These are phyloP conservation scores for Phytophthora meadii DNA, from an alignment of 352 stramenopile species.

Conservation along the genomic window DNA sequence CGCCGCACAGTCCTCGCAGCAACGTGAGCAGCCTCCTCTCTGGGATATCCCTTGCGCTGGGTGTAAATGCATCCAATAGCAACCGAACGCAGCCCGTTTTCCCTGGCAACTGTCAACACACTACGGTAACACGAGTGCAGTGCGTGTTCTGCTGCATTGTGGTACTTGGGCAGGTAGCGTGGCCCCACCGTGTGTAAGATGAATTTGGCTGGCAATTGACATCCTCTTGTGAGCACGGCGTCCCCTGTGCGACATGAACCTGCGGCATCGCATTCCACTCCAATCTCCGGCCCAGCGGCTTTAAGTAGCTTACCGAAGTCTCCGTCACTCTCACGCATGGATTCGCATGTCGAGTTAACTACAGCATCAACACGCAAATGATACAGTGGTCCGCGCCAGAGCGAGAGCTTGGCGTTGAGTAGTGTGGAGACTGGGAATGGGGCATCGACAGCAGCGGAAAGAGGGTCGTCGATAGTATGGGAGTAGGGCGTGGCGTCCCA, in stretches of 20 bases:
- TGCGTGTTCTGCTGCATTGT: conserved; percentile 80
- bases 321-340: conserved; percentile 67
- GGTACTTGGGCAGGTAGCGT: conserved; percentile 81
- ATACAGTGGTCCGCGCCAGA: conserved; percentile 69
- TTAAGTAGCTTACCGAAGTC: conserved; percentile 70
- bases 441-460: neutral
- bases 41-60: conserved; percentile 76
- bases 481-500: conserved; percentile 18
- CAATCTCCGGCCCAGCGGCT: conserved; percentile 76
- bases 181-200: conserved; percentile 89
- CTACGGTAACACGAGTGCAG: conserved; percentile 86
- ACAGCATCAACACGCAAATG: conserved; percentile 71
- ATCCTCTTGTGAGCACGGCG: conserved; percentile 83
- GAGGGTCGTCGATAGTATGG: conserved; percentile 5
- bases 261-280: conserved; percentile 68
- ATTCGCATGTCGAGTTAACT: conserved; percentile 83
- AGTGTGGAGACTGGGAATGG: conserved; percentile 35
- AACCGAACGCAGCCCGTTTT: conserved; percentile 67
- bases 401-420: conserved; percentile 60
- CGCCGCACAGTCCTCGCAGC: conserved; percentile 70
- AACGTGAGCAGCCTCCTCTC: conserved; percentile 80
- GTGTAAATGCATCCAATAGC: conserved; percentile 85
- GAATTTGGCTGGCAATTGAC: conserved; percentile 67
- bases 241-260: conserved; percentile 82
- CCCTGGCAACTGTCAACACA: conserved; percentile 65